Evolutionary conservation across 805 yeast genomes (phyloP), one percentile per base, ranked within the genome.

Genomic region (Ogataea degrootiae): DNA sequence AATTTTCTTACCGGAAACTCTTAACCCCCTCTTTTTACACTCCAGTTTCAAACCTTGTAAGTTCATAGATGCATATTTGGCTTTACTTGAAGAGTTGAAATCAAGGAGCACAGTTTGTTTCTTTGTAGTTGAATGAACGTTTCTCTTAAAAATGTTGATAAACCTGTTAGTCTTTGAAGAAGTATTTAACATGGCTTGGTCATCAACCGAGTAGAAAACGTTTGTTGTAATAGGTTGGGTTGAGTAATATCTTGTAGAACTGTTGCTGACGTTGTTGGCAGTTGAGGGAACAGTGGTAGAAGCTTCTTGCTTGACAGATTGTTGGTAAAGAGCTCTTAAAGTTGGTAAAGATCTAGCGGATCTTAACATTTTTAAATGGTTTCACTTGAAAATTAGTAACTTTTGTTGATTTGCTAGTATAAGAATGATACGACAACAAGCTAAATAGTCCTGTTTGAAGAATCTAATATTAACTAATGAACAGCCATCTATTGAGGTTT

Each of bases 1-100:
- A 9, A 74, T 62, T 57, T 83, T 83, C 43, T 72, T 72, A 14
- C 90, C 90, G n/a, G 79, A 66, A 0, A 82, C 75, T 55, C 76
- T 79, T 49, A 83, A 62, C 0, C 87, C 86, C 50, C 83, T 73
- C 47, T 67, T 68, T 47, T 77, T 76, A 60, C 87, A 81, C 59
- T 83, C 87, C 44, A 61, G 62, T 58, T 78, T 81, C 54, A 83
- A 70, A 2, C 78, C 71, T 45, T 76, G 75, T 37, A 82, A 66
- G 39, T 79, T 78, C 77, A 81, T 74, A 29, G 67, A 59, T 2
- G 63, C 50, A 41, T 61, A 68, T 50, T 53, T 67, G 34, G 31
- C 31, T 9, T 26, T 26, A 26, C 59, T 45, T 17, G 51, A 46
- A 6, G 50, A 41, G n/a, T 49, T 52, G 33, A 52, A 42, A 41